Evolutionary conservation across 768 basidiomycete species (phyloP).

Genomic region (Terana coerulea): DNA sequence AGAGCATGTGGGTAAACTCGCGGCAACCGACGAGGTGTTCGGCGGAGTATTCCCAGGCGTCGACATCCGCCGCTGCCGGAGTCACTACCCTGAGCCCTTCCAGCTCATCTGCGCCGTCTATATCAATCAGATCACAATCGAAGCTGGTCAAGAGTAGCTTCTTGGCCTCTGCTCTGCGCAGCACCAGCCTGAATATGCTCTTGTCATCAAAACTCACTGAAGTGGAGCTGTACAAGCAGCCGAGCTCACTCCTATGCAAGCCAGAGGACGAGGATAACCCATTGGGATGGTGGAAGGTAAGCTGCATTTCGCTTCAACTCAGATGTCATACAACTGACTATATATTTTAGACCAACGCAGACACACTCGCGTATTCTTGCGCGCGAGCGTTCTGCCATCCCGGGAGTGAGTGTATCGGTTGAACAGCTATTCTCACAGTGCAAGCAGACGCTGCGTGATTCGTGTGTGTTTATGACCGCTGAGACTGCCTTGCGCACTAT

Average conservation of each 20-base stretch:
- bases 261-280: background rate
- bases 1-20: background rate
- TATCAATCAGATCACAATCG: too few relatives aligned
- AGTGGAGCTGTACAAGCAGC: background rate
- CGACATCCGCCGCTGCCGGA: too few relatives aligned
- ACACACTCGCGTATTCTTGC: background rate
- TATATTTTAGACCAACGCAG: too few relatives aligned
- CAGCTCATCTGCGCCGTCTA: too few relatives aligned
- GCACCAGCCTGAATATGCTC: too few relatives aligned
- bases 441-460: conserved; percentile 15
- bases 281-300: conserved; percentile 2
- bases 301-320: background rate
- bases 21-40: background rate
- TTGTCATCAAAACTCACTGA: background rate
- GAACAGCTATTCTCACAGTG: conserved; percentile 18
- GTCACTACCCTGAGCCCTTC: too few relatives aligned
- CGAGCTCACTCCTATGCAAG: background rate
- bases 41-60: too few relatives aligned
- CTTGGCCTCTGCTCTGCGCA: too few relatives aligned
- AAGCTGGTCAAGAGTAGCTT: too few relatives aligned
- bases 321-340: too few relatives aligned
- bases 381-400: conserved; percentile 20
- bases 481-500: conserved; percentile 12
- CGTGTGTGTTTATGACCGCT: conserved; percentile 15
- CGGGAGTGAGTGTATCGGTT: conserved; percentile 19